These are phyloP conservation scores for Dispira parvispora DNA, from an alignment of 192 early-diverging fungal species.

Conservation along the genomic window DNA sequence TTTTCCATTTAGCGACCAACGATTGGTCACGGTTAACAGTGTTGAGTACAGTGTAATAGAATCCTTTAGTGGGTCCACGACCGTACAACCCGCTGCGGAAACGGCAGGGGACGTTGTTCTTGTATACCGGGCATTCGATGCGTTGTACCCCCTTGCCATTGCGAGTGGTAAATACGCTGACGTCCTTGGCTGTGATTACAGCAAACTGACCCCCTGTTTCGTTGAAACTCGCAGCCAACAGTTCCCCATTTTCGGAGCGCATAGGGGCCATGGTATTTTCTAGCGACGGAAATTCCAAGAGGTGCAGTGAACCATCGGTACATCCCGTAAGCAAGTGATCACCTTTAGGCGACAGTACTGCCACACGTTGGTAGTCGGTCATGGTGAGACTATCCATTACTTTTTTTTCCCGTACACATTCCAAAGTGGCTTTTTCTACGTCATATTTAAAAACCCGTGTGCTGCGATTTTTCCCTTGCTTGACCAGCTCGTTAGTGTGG, in stretches of 20 bases:
- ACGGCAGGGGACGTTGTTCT: background rate
- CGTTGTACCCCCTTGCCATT: slow-evolving; percentile 8
- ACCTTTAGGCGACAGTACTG: slow-evolving; percentile 1
- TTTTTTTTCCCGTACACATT: background rate
- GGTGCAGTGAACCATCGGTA: background rate
- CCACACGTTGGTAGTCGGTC: slow-evolving; percentile 10
- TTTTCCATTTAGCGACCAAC: slow-evolving; percentile 6
- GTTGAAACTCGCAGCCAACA: background rate
- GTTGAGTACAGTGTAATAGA: slow-evolving; percentile 5
- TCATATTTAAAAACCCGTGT: background rate
- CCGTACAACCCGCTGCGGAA: slow-evolving; percentile 8
- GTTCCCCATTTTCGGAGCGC: slow-evolving; percentile 3
- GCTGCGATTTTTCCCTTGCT: background rate
- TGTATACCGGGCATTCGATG: slow-evolving; percentile 11
- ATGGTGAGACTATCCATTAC: background rate
- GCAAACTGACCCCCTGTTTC: slow-evolving; percentile 3
- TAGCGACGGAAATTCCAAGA: slow-evolving; percentile 1
- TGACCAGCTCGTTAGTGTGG: background rate
- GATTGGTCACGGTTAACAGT: background rate
- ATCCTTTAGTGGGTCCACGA: background rate
- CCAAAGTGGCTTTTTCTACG: background rate
- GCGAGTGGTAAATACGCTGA: slow-evolving; percentile 1
- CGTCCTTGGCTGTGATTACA: background rate
- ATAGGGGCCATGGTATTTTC: background rate
- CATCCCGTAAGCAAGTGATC: background rate